Evolutionary conservation across 495 filamentous ascomycete genomes (phyloP), one percentile per base, ranked within the genome.

Genomic region (Jackrogersella multiformis): DNA sequence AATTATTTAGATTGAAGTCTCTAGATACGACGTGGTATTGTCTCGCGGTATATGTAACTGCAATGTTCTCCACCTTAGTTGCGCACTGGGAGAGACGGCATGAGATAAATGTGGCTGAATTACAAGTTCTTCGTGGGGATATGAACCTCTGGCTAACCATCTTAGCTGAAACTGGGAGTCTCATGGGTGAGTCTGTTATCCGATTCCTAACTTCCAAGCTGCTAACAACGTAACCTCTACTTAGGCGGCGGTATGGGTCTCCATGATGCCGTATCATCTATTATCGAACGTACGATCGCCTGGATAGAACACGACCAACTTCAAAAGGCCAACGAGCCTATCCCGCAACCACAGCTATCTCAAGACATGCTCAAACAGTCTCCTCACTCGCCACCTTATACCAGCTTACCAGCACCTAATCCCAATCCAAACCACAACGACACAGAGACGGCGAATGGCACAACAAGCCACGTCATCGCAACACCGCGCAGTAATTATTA

Each of bases 21-120:
- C 76, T 93, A n/a, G 91, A 94, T 66, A 91, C 88, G 10, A 92
- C 90, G n/a, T 93, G 90, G 90, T 89, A 91, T 61, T 88, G 87
- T 58, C 76, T 82, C 48, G 86, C 89, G 0, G 82, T 90, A 18
- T 92, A 91, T 71, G 80, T 93, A 6, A 85, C 90, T 28, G 89
- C 90, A 5, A 87, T 92, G 44, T 87, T 91, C 54, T 92, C 90
- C 2, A 87, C 84, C 4, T 74, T 94, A 1, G 92, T 90, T 62
- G 88, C 85, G 0, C 82, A 89, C 54, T 90, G 84, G 81, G 84
- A 92, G 64, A 82, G 88, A 59, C 81, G 85, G 41, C 81, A 84
- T 62, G 78, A 84, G n/a, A 84, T 86, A 5, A 86, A 80, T 2
- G 53, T 76, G 2, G 73, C 73, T 9, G 87, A 89, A 53, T 67